Evolutionary conservation across 1,139 yeast species (phyloP).

Genomic region (Diutina scorzettiae): DNA sequence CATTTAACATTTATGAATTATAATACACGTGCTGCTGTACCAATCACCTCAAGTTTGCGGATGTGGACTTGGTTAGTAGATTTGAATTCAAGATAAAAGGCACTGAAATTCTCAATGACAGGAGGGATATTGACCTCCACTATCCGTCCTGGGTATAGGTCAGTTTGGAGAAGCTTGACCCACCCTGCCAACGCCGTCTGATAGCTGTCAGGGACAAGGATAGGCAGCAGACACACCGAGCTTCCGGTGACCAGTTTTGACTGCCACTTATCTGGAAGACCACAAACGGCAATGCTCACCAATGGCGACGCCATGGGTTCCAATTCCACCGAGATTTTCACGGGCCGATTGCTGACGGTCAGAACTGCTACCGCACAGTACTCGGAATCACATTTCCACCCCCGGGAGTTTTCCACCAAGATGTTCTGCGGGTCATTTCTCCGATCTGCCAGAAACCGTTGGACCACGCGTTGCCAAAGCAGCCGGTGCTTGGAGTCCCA

Average conservation of each 20-base stretch:
- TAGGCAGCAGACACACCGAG: no score
- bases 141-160: no score
- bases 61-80: neutral
- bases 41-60: neutral
- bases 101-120: neutral
- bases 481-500: neutral
- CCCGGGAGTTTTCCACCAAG: neutral
- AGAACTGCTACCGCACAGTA: slow-evolving; percentile 3
- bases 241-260: no score
- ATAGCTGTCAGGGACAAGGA: no score
- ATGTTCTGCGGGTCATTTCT: neutral
- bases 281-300: neutral
- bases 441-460: neutral
- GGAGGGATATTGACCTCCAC: no score
- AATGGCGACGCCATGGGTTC: neutral
- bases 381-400: neutral
- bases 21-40: neutral
- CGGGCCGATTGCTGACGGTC: neutral
- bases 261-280: neutral
- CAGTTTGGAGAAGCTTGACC: no score
- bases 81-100: neutral
- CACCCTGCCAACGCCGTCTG: no score
- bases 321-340: neutral
- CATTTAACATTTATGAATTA: neutral
- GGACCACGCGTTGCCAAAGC: neutral